Conservation (phyloP, 768 basidiomycete genomes). For the Dacryopinax primogenitus region DNA sequence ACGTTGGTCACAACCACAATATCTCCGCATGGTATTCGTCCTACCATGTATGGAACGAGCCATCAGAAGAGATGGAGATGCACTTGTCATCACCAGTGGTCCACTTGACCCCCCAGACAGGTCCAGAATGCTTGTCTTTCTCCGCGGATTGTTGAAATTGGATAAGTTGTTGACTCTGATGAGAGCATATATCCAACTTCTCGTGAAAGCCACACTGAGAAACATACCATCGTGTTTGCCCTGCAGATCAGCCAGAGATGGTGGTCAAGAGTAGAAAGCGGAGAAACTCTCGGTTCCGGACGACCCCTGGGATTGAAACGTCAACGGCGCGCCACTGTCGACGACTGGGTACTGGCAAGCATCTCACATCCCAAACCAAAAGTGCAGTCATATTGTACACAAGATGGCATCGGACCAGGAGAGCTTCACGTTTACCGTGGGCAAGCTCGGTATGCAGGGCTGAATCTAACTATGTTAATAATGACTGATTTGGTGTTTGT, state of each 20-base stretch:
- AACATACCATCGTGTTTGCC: background rate
- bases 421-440: conserved; percentile 76
- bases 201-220: background rate
- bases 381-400: background rate
- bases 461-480: background rate
- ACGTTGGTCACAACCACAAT: too few species aligned
- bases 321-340: background rate
- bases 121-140: conserved; percentile 1
- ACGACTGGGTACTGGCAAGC: too few species aligned
- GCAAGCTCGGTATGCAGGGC: conserved; percentile 67
- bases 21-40: too few species aligned
- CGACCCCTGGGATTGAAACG: background rate
- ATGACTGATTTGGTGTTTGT: background rate
- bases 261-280: background rate
- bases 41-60: background rate
- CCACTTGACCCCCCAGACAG: conserved; percentile 3
- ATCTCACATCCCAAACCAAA: background rate
- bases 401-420: conserved; percentile 11
- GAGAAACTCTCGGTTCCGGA: background rate
- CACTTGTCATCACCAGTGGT: background rate
- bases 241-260: background rate
- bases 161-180: conserved; percentile 1
- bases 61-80: background rate
- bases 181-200: background rate
- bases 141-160: background rate